A percentile compares a stretch with the other conserved stretches of the same genome.
Conservation (phyloP, 2,329 filamentous ascomycete genomes). For the Fusarium nygamai region DNA sequence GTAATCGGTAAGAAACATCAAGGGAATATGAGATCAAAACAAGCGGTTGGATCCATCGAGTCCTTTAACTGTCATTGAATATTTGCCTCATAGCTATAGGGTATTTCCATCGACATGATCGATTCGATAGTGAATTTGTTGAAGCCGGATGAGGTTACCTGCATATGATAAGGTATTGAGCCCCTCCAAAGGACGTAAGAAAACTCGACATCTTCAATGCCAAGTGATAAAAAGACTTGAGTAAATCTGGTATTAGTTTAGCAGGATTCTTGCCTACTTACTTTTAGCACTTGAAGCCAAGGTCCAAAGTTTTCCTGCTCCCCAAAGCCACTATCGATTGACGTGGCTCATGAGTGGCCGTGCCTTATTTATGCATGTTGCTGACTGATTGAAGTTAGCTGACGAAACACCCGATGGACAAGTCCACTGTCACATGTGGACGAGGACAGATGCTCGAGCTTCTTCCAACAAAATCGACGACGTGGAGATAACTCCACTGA, state of each 20-base stretch:
- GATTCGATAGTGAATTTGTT: neutral
- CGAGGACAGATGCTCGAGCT: conserved; percentile 36
- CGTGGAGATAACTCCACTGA: conserved; percentile 37
- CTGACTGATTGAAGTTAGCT: conserved; percentile 39
- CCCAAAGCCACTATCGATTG: conserved; percentile 3
- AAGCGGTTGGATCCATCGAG: neutral
- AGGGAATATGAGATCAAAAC: neutral
- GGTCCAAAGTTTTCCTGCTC: neutral
- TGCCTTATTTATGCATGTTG: conserved; percentile 6
- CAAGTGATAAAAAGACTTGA: neutral
- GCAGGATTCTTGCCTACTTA: neutral
- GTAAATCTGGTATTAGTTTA: neutral
- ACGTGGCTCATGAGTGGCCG: conserved; percentile 32
- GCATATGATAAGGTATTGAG: neutral
- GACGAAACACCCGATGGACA: conserved; percentile 42
- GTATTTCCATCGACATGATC: neutral
- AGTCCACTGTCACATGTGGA: conserved; percentile 46
- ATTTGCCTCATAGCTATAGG: neutral
- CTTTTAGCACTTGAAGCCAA: neutral
- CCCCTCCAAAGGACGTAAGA: neutral
- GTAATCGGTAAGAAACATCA: conserved; percentile 14
- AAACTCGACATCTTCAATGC: neutral
- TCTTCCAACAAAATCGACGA: conserved; percentile 31
- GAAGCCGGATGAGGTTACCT: neutral
- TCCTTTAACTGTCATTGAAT: neutral